Conservation (phyloP, 2,329 filamentous ascomycete species). For the Claviceps fusiformis region DNA sequence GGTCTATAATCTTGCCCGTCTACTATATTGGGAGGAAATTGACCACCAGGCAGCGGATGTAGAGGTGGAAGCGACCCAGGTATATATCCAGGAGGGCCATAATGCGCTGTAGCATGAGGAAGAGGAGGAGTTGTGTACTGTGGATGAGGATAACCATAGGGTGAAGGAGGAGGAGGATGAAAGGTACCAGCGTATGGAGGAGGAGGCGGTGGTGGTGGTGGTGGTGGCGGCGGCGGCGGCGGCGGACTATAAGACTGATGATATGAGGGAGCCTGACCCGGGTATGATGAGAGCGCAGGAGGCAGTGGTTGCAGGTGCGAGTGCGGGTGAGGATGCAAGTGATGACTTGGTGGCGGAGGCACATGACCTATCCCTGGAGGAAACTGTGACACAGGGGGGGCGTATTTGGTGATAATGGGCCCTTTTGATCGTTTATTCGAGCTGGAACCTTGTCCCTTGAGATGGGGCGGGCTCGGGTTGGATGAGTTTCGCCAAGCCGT, state of each 20-base stretch:
- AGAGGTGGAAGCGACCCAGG: conserved; percentile 4
- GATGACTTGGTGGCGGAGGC: conserved; percentile 14
- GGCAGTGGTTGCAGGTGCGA: neutral
- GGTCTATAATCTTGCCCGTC: conserved; percentile 4
- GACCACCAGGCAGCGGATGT: conserved; percentile 3
- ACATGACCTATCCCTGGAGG: conserved; percentile 7
- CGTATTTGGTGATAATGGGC: conserved; percentile 23
- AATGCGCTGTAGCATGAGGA: conserved; percentile 9
- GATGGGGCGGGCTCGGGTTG: conserved; percentile 12
- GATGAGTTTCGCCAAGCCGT: conserved; percentile 23
- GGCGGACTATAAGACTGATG: conserved; percentile 12
- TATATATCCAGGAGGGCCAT: conserved; percentile 8
- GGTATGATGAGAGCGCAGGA: conserved; percentile 11
- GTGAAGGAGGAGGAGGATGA: conserved; percentile 9
- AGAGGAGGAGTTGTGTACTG: conserved; percentile 11
- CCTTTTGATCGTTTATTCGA: conserved; percentile 19
- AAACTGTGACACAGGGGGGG: conserved; percentile 13
- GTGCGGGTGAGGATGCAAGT: conserved; percentile 1
- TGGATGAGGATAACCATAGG: conserved; percentile 13
- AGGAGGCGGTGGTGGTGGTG: conserved; percentile 1
- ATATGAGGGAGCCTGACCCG: conserved; percentile 13
- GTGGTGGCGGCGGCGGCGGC: conserved; percentile 3
- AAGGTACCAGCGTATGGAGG: conserved; percentile 11
- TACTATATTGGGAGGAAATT: neutral
- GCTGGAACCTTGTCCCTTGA: conserved; percentile 16